Evolutionary conservation across 148 eudicot genomes (phyloP).

Genomic region (Cornus florida): DNA sequence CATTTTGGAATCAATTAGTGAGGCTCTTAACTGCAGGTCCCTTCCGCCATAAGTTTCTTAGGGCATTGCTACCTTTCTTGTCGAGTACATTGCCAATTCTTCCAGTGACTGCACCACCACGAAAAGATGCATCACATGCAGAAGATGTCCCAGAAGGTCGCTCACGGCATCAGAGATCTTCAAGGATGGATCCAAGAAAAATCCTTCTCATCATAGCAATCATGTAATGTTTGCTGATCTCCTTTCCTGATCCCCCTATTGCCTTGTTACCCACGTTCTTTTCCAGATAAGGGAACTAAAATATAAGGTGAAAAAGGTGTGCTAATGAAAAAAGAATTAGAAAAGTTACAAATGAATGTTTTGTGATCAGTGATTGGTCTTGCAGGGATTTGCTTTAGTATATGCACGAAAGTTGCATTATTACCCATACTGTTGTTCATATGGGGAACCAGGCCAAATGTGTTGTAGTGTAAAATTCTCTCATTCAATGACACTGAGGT

Average conservation of each 20-base stretch:
- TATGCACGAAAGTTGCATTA: too few relatives aligned
- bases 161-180: slow-evolving; percentile 60
- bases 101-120: slow-evolving; percentile 89
- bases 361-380: not conserved
- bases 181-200: slow-evolving; percentile 97
- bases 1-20: not conserved
- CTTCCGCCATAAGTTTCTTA: slow-evolving; percentile 76
- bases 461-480: too few relatives aligned
- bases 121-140: slow-evolving; percentile 64
- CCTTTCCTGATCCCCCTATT: not conserved
- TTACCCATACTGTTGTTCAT: too few relatives aligned
- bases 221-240: slow-evolving; percentile 54
- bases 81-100: slow-evolving; percentile 87
- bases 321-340: too few relatives aligned
- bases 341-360: not conserved
- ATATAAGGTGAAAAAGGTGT: too few relatives aligned
- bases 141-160: slow-evolving; percentile 78
- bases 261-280: not conserved
- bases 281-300: not conserved
- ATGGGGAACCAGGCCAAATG: too few relatives aligned
- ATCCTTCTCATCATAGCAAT: slow-evolving; percentile 90
- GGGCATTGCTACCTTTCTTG: slow-evolving; percentile 90
- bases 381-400: not conserved
- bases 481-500: too few relatives aligned
- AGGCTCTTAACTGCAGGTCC: slow-evolving; percentile 49